Base-by-base conservation (phyloP, 2,329 filamentous ascomycete species). In the Cryphonectria carpinicola region DNA sequence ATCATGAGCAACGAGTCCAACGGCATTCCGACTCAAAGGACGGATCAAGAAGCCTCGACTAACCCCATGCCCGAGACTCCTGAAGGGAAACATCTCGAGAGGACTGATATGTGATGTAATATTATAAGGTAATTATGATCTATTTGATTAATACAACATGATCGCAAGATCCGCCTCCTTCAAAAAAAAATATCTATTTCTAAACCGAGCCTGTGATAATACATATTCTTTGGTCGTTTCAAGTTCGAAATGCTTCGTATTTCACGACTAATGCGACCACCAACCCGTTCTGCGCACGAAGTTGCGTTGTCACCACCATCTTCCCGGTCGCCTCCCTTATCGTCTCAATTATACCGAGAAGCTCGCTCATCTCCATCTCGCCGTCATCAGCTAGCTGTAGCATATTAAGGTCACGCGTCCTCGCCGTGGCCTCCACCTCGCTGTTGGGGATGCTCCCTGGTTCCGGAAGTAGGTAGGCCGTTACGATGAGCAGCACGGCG, bases 311-410 rank as follows among this genome's bases (percentile, higher is more conserved):
- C 32, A 78, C 71, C 3, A 73, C 73, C 14, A 79, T 69, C 63
- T 69, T 67, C 1, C 77, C 78, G 54, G 62, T 46, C 61, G 71
- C 67, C 67, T 81, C 77, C 17, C 71, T 66, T 2, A 79, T 73
- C 22, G 67, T 74, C 25, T 76, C 75, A 13, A 81, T 70, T 35
- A 80, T 60, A 13, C 75, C 72, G 10, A 77, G 60, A 11, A 81
- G 49, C 68, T 80, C 80, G 8, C 39, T 46, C 58, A 80, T 72
- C 49, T 78, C 77, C 65, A 79, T 68, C 64, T 77, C 75, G 7
- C 74, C 52, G 46, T 77, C 75, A 61, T 76, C 79, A 19, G 71
- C 61, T 11, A 82, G 71, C 68, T 82, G 80, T 10, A 76, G 70
- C 25, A 76, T 66, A 3, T 72, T 71, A 4, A 82, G 71, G 56